Conservation (phyloP, 495 filamentous ascomycete genomes). For the Lophium mytilinum region DNA sequence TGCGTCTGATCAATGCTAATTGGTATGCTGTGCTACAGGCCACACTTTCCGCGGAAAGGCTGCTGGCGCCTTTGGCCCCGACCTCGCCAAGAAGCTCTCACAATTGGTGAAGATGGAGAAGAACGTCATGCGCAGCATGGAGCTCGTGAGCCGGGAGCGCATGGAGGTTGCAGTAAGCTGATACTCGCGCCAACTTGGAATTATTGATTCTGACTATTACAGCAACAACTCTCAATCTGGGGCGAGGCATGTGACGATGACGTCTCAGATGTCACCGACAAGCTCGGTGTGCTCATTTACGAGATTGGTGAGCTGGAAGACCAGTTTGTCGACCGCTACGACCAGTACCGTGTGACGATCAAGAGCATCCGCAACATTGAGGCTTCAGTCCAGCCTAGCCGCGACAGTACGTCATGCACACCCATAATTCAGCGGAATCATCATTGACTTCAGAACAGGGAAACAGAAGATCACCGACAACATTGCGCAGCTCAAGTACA, state of each 20-base stretch:
- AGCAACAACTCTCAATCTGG: slow-evolving; percentile 98
- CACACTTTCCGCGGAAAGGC: slow-evolving; percentile 88
- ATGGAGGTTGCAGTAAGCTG: slow-evolving; percentile 90
- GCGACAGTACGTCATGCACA: slow-evolving; percentile 64
- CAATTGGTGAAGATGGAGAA: slow-evolving; percentile 99
- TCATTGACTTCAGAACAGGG: slow-evolving; percentile 41
- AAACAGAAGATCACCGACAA: slow-evolving; percentile 99
- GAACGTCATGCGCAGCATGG: slow-evolving; percentile 98
- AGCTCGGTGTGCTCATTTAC: slow-evolving; percentile 94
- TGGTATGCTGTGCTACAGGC: slow-evolving; percentile 44
- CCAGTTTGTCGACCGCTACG: slow-evolving; percentile 94
- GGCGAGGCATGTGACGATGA: slow-evolving; percentile 95
- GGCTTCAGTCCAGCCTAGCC: slow-evolving; percentile 92
- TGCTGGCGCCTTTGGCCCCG: slow-evolving; percentile 90
- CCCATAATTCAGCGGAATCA: neutral
- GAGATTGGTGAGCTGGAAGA: slow-evolving; percentile 98
- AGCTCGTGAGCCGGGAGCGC: slow-evolving; percentile 85
- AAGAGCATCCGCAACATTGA: slow-evolving; percentile 99
- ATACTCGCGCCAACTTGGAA: slow-evolving; percentile 1
- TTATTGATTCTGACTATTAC: slow-evolving; percentile 23
- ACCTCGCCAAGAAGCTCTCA: slow-evolving; percentile 92
- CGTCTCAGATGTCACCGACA: slow-evolving; percentile 97
- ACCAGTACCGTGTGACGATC: slow-evolving; percentile 97
- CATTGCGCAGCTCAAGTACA: slow-evolving; percentile 98
- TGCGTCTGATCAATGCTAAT: neutral